phyloP scores from a whole-genome alignment of 192 early-diverging fungal genomes.

The Rhizophagus sp. region DNA sequence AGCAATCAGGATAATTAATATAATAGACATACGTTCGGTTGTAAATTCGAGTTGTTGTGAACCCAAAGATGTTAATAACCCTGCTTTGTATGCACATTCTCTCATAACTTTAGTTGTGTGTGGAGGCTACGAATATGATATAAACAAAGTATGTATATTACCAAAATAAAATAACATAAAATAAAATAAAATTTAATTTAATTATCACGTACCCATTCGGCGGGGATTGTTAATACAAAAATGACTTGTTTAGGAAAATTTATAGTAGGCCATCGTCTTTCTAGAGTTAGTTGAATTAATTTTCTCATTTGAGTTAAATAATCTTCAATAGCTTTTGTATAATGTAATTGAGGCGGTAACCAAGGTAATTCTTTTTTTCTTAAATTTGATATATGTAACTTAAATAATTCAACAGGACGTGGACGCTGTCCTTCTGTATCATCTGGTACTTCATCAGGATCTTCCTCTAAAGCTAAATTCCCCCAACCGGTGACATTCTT shows the following conservation, averaged over 20 bases:
- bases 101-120: constrained; percentile 11
- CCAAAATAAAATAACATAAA: background rate
- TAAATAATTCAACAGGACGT: constrained; percentile 27
- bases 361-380: constrained; percentile 6
- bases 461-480: constrained; percentile 8
- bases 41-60: constrained; percentile 19
- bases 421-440: background rate
- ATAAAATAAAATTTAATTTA: background rate
- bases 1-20: background rate
- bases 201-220: constrained; percentile 4
- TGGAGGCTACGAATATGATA: background rate
- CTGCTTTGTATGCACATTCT: constrained; percentile 1
- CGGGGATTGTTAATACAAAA: constrained; percentile 15
- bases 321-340: constrained; percentile 18
- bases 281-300: background rate
- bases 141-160: background rate
- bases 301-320: constrained; percentile 17
- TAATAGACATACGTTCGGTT: constrained; percentile 2
- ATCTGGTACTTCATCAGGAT: background rate
- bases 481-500: constrained; percentile 11
- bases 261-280: background rate
- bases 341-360: background rate
- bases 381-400: constrained; percentile 25
- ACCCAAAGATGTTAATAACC: background rate
- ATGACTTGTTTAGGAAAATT: constrained; percentile 15